phyloP scores from a whole-genome alignment of 1,139 yeast genomes.

The Candida frijolesensis region DNA sequence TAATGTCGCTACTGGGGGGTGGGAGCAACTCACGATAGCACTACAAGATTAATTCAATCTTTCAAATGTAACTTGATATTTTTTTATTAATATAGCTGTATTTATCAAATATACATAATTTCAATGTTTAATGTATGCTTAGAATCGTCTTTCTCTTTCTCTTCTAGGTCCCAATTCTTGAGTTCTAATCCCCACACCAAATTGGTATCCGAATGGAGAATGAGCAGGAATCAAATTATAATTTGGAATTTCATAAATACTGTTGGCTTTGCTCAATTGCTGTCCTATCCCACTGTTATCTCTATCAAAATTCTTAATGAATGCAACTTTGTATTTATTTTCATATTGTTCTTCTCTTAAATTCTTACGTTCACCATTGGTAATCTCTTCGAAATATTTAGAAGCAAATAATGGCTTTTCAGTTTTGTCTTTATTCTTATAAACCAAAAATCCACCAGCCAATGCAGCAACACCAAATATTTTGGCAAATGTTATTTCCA shows the following conservation, averaged over 20 bases:
- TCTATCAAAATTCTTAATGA: conserved; percentile 44
- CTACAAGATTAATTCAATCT: not conserved
- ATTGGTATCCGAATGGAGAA: conserved; percentile 44
- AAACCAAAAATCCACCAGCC: conserved; percentile 41
- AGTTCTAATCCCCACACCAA: conserved; percentile 50
- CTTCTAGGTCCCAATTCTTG: conserved; percentile 50
- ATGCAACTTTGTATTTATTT: conserved; percentile 44
- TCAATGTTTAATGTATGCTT: conserved; percentile 21
- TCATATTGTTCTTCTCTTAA: conserved; percentile 42
- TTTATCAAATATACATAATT: conserved; percentile 2
- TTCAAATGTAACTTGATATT: not conserved
- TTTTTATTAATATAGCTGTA: not conserved
- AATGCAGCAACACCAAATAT: conserved; percentile 30
- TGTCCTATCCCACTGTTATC: conserved; percentile 54
- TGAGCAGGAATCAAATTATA: conserved; percentile 45
- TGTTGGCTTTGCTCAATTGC: conserved; percentile 40
- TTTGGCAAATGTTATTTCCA: conserved; percentile 23
- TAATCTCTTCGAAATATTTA: conserved; percentile 35
- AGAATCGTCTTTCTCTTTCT: conserved; percentile 44
- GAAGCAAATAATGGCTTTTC: conserved; percentile 45
- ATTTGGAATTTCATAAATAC: conserved; percentile 33
- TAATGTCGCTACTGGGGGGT: not conserved
- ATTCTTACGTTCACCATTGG: conserved; percentile 38
- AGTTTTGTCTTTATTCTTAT: conserved; percentile 37
- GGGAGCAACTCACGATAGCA: not conserved